Conservation (phyloP, 2,329 filamentous ascomycete species). For the Hymenoscyphus fraxineus region DNA sequence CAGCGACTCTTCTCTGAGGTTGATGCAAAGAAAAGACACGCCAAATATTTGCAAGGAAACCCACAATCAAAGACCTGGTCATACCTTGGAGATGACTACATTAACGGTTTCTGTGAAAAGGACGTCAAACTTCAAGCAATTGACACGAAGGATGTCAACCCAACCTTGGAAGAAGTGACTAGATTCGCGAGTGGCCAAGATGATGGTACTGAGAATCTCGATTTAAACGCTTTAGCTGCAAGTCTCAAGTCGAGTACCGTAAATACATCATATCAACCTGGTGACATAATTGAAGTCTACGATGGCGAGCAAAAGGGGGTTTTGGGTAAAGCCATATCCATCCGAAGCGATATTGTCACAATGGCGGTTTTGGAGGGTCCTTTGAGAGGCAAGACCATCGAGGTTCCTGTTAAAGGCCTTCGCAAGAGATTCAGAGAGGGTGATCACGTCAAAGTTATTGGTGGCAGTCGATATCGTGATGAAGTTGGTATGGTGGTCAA, state of each 20-base stretch:
- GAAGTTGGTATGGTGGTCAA: conserved; percentile 97
- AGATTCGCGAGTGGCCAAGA: conserved; percentile 84
- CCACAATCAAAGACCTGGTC: conserved; percentile 63
- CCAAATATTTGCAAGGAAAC: conserved; percentile 51
- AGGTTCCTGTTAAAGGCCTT: conserved; percentile 86
- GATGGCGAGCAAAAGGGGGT: conserved; percentile 93
- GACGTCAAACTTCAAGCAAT: conserved; percentile 88
- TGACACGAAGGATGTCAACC: conserved; percentile 85
- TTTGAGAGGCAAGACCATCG: conserved; percentile 77
- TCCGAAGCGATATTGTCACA: conserved; percentile 88
- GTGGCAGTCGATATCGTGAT: conserved; percentile 88
- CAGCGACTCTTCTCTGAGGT: conserved; percentile 89
- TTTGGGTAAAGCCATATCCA: conserved; percentile 77
- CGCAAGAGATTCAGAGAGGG: conserved; percentile 90
- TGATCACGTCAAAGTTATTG: conserved; percentile 98
- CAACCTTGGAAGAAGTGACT: conserved; percentile 92
- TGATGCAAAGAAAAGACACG: conserved; percentile 86
- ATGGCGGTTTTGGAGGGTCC: conserved; percentile 81
- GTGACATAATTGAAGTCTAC: conserved; percentile 95
- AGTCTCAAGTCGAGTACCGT: conserved; percentile 82
- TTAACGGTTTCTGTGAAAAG: conserved; percentile 90
- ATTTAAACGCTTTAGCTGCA: conserved; percentile 84
- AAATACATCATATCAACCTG: conserved; percentile 81
- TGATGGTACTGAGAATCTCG: conserved; percentile 89
- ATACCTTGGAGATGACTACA: conserved; percentile 85